Conservation (phyloP, 2,329 filamentous ascomycete species). For the Arthrobotrys pseudoclavata region DNA sequence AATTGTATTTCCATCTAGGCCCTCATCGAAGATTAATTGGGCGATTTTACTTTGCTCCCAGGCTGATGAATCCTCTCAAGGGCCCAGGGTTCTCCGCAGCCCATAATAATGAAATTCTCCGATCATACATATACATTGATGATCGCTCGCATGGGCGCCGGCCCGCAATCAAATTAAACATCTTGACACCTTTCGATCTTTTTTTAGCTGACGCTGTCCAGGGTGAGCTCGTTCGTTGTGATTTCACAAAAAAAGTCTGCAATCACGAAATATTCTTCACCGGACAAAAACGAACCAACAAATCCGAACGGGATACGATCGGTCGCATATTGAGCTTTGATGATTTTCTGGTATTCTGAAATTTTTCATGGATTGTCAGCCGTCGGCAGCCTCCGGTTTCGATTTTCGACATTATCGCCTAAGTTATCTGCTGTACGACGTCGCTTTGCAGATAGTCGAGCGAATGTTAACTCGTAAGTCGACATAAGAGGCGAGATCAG, state of each 20-base stretch:
- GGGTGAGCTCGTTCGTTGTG: slow-evolving; percentile 6
- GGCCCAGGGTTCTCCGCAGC: slow-evolving; percentile 7
- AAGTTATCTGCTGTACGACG: slow-evolving; percentile 19
- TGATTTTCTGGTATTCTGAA: neutral
- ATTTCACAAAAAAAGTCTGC: slow-evolving; percentile 4
- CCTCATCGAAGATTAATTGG: slow-evolving; percentile 9
- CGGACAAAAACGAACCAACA: neutral
- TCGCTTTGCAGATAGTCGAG: slow-evolving; percentile 9
- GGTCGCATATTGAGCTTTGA: slow-evolving; percentile 19
- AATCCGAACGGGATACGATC: slow-evolving; percentile 19
- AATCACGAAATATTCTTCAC: slow-evolving; percentile 20
- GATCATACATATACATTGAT: slow-evolving; percentile 10
- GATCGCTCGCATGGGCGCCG: slow-evolving; percentile 29
- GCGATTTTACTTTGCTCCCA: neutral
- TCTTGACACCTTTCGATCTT: slow-evolving; percentile 22
- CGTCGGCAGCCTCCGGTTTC: slow-evolving; percentile 16
- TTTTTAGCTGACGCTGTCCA: slow-evolving; percentile 14
- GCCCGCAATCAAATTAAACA: slow-evolving; percentile 31
- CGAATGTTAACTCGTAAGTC: neutral
- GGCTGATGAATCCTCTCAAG: slow-evolving; percentile 28
- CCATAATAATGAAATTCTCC: slow-evolving; percentile 23
- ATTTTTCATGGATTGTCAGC: neutral
- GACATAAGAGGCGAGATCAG: neutral
- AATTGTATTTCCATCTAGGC: slow-evolving; percentile 29
- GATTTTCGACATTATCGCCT: neutral